Base-by-base conservation (phyloP, 768 basidiomycete species). In the Tephrocybe sp. region DNA sequence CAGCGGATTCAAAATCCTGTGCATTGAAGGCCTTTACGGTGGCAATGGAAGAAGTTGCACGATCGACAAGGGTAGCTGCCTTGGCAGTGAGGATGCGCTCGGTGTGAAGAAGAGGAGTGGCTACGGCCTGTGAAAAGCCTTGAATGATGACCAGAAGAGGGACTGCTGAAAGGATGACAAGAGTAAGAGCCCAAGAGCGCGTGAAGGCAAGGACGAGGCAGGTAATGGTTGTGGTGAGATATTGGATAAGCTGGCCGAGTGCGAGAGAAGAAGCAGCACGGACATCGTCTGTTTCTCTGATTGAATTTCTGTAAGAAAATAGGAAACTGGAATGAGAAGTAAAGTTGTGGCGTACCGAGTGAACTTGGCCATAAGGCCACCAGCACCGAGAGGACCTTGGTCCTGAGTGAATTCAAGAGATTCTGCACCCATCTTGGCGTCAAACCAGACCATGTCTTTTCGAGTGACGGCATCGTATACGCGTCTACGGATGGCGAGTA, bases 11-110 rank as follows among this genome's bases (percentile, higher is more conserved):
- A 48, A 73, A 67, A 0, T 68, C 52, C 21, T 82, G 69, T 2
- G 91, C 93, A 66, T 93, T 94, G 77, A 92, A 93, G 0, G 88
- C 89, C 64, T 97, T 97, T 67, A 97, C 91, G 2, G 94, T 97
- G 12, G 87, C 68, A 58, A 98, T 93, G 37, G 86, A 81, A 4
- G 81, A 63, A 11, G 83, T 68, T 2, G 88, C 83, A 22, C 93
- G 85, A 53, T 95, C 87, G 58, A 94, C 75, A 49, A 87, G 77
- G 3, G 88, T 86, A 0, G 90, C 87, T 0, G 88, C 88, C n/a
- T 74, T 70, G 5, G 84, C 82, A 3, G 85, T 80, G 15, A 84
- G 76, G 0, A 70, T 61, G 41, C 88, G 83, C 57, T 97, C 93
- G 21, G 60, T 66, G 2, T 73, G 69, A 48, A 93, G 78, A 40